These are phyloP conservation scores for Alternaria longipes DNA, from an alignment of 2,329 filamentous ascomycete genomes.

Conservation along the genomic window DNA sequence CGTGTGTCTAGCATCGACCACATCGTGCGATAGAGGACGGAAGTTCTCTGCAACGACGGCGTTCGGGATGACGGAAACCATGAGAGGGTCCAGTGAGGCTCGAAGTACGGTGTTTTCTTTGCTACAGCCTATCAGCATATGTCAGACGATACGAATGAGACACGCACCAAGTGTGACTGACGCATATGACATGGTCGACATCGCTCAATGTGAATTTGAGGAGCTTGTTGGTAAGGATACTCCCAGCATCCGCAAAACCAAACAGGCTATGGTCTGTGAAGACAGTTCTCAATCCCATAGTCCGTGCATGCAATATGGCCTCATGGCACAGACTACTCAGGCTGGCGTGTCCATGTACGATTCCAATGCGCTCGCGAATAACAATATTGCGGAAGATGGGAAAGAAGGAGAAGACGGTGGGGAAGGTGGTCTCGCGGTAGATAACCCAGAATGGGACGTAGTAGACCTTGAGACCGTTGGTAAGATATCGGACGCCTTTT, in stretches of 20 bases:
- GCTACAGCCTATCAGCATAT: constrained; percentile 58
- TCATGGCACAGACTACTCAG: constrained; percentile 94
- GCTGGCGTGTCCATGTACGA: constrained; percentile 96
- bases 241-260: constrained; percentile 94
- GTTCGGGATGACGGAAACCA: constrained; percentile 98
- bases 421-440: constrained; percentile 91
- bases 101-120: constrained; percentile 98
- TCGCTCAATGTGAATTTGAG: constrained; percentile 96
- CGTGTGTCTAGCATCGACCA: constrained; percentile 29
- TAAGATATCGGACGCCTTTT: constrained; percentile 92
- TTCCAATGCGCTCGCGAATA: constrained; percentile 92
- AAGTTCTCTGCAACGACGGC: constrained; percentile 98
- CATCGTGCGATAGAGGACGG: constrained; percentile 68
- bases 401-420: constrained; percentile 98
- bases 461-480: constrained; percentile 98
- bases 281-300: constrained; percentile 94
- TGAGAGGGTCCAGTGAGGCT: constrained; percentile 91
- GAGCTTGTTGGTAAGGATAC: constrained; percentile 95
- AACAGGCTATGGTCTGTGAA: constrained; percentile 98
- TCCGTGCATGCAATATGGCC: constrained; percentile 90
- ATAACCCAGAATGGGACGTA: constrained; percentile 96
- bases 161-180: constrained; percentile 93
- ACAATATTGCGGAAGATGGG: constrained; percentile 97
- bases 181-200: constrained; percentile 97
- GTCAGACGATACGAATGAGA: too few relatives aligned